Evolutionary conservation across 2,329 filamentous ascomycete species (phyloP), one percentile per base, ranked within the genome.

Genomic region (Colletotrichum sp.): DNA sequence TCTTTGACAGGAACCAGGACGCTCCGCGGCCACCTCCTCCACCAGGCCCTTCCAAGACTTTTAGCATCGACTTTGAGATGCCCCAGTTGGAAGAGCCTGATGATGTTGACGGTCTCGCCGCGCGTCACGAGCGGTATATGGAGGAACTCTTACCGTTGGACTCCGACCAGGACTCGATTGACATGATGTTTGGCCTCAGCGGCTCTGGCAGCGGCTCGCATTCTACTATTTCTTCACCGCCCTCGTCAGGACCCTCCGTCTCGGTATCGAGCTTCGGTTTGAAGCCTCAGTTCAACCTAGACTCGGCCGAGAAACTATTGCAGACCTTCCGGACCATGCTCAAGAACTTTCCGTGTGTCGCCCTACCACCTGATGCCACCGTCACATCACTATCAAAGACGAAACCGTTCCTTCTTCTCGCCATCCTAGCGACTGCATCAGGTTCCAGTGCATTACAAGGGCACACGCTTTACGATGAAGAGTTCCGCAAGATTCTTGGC

Each of bases 401-500:
- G 2, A 84, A 85, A 30, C 91, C 91, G 0, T 91, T 92, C 78
- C 82, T 92, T 22, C 80, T 92, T 43, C 80, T 92, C 15, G 87
- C 90, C 3, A 87, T 92, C 22, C 81, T 92, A 2, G 87, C 89
- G 3, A 86, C 88, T 2, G 87, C 88, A 5, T 88, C 89, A 39
- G 87, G 85, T 2, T 86, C 87, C 34, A 84, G 80, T 13, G 87
- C 87, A n/a, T 79, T 89, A 27, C 88, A 89, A 77, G 87, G 89
- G 0, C 88, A 91, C 71, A 86, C 82, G 16, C 82, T 90, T 4
- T 91, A 92, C 60, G 90, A 92, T 32, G 87, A 89, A 65, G 90
- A 92, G 81, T 90, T 92, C 66, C 85, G 89, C 34, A 91, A 91
- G 78, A 85, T 90, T 0, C 78, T 91, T n/a, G 89, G 87, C 2